Evolutionary conservation across 192 early-diverging fungal species (phyloP).

Genomic region (Coemansia sp.): DNA sequence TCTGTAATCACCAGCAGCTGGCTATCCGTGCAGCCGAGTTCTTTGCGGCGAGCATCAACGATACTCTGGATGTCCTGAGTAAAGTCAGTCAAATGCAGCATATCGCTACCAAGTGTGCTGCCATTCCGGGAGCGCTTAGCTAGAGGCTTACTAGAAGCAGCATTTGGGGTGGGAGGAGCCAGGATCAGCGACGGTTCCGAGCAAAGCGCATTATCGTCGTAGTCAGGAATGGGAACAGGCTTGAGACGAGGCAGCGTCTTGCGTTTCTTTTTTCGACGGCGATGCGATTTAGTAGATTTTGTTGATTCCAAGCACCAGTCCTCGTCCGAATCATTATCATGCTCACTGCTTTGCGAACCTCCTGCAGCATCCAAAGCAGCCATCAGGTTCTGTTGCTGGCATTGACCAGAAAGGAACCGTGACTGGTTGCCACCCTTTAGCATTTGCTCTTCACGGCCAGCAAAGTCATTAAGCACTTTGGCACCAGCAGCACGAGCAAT

Average conservation of each 20-base stretch:
- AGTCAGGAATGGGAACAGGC: background rate
- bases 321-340: conserved; percentile 39
- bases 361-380: background rate
- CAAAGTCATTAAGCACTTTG: conserved; percentile 33
- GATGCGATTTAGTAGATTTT: background rate
- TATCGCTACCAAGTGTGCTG: background rate
- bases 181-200: conserved; percentile 28
- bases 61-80: conserved; percentile 8
- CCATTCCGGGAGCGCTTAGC: conserved; percentile 8
- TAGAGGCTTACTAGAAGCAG: background rate
- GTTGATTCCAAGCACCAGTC: conserved; percentile 29
- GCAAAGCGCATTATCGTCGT: background rate
- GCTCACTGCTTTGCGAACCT: conserved; percentile 30
- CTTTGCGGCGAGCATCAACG: conserved; percentile 15
- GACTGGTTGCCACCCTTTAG: background rate
- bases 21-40: conserved; percentile 9
- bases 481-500: conserved; percentile 37
- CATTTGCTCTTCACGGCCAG: conserved; percentile 9
- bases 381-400: too few relatives aligned
- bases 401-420: too few relatives aligned
- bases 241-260: conserved; percentile 14
- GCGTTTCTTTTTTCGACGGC: background rate
- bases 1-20: conserved; percentile 13
- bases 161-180: conserved; percentile 2
- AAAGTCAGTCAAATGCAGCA: conserved; percentile 15